These are phyloP conservation scores for Nemophila menziesii DNA, from an alignment of 257 asterid species.

Conservation along the genomic window DNA sequence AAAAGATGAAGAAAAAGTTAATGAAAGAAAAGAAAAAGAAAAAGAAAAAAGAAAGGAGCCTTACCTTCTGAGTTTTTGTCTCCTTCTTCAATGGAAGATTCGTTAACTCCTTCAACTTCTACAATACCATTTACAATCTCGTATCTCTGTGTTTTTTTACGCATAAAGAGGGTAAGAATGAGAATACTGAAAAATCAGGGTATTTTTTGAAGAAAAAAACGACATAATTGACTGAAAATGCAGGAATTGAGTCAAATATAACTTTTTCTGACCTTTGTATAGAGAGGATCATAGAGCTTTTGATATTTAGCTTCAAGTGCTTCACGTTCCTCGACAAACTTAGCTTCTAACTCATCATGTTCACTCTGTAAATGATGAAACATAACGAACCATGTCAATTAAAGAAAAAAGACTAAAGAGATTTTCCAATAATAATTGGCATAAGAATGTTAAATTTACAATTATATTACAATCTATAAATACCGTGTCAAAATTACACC, in stretches of 20 bases:
- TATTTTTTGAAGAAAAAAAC: too few species aligned
- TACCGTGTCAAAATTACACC: background rate
- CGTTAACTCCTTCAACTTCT: conserved; percentile 60
- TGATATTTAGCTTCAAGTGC: conserved; percentile 78
- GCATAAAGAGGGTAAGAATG: background rate
- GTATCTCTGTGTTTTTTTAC: conserved; percentile 41
- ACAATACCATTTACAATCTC: conserved; percentile 61
- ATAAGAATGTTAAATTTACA: too few species aligned
- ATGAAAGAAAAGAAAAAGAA: background rate
- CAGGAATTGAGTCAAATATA: background rate
- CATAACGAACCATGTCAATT: background rate
- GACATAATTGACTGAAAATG: background rate
- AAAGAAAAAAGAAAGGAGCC: background rate
- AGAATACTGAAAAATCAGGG: too few species aligned
- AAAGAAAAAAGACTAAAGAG: background rate
- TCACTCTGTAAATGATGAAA: conserved; percentile 33
- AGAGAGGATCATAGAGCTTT: conserved; percentile 57
- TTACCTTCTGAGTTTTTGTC: conserved; percentile 37
- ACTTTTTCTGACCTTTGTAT: conserved; percentile 30
- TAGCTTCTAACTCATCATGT: conserved; percentile 65
- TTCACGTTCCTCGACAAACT: conserved; percentile 61
- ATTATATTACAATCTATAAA: too few species aligned
- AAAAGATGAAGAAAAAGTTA: background rate
- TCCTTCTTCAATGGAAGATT: conserved; percentile 23
- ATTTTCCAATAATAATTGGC: background rate